Evolutionary conservation across 2,329 filamentous ascomycete genomes (phyloP), one percentile per base, ranked within the genome.

Genomic region (Camillea tinctor): DNA sequence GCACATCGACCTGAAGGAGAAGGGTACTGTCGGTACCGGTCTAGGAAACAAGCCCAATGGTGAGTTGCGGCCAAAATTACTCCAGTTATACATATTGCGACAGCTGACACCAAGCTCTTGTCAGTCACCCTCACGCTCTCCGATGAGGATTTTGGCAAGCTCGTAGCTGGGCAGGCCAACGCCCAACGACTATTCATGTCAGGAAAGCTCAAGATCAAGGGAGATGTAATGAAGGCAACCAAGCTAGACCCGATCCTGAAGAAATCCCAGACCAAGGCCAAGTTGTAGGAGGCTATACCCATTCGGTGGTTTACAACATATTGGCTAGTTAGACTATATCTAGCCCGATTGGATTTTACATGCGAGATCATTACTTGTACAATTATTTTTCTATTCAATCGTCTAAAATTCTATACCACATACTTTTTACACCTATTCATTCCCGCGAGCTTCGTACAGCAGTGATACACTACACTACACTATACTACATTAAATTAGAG

Each of bases 131-230:
- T 98, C 52, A 77, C 84, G 4, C 85, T 98, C 67, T 91, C 88
- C 61, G 95, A 99, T 64, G 85, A 86, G 60, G 92, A 98, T 78
- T 99, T 99, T 74, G 86, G 81, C 67, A 88, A 90, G 75, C 85
- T 99, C 66, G 88, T 96, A 57, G 73, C 82, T 44, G 95, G 95
- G 74, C 92, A 96, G 82, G 92, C 91, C 70, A 97, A 97, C 74
- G 93, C 95, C 59, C 95, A 99, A 84, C 88, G 89, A 69, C 81
- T 99, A 66, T 97, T 98, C 81, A 98, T 99, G 94, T 86, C 86
- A n/a, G 95, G 95, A 71, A 97, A 97, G 84, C 84, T 99, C 74
- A 99, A 98, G 90, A 87, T 98, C 75, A 96, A 93, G 87, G 95
- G 95, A 65, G 93, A 98, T 76, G 88, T 98, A 63, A 98, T 98